Percentiles rank a stretch among this genome's conserved stretches.
These are phyloP conservation scores for Suillus placidus DNA, from an alignment of 768 basidiomycete genomes.

Conservation along the genomic window DNA sequence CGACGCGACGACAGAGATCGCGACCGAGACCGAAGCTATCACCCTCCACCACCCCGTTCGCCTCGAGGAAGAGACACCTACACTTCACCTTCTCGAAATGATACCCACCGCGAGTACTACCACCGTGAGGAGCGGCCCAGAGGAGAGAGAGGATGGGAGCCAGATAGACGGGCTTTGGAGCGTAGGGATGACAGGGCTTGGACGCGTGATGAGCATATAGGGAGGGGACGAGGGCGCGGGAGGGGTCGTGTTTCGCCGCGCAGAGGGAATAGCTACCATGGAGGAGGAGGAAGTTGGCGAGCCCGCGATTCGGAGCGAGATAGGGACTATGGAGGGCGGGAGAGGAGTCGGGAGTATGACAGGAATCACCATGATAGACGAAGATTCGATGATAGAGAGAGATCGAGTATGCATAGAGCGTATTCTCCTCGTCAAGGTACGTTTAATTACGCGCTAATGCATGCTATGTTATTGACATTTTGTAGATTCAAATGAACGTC, in stretches of 20 bases:
- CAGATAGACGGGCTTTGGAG: conserved; percentile 5
- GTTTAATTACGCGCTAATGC: background rate
- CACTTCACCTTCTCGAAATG: background rate
- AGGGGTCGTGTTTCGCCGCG: background rate
- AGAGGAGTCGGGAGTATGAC: conserved; percentile 22
- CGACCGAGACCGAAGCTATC: conserved; percentile 24
- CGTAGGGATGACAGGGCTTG: conserved; percentile 12
- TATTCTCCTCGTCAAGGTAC: conserved; percentile 8
- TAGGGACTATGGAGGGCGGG: conserved; percentile 20
- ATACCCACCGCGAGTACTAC: background rate
- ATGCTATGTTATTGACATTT: background rate
- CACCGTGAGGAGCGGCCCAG: conserved; percentile 1
- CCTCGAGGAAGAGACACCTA: background rate
- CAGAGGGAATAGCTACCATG: conserved; percentile 6
- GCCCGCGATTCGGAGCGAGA: conserved; percentile 23
- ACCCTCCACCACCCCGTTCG: conserved; percentile 9
- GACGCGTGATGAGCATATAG: background rate
- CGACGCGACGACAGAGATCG: conserved; percentile 26
- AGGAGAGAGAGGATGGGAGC: conserved; percentile 11
- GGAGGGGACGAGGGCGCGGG: conserved; percentile 1
- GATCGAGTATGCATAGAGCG: background rate
- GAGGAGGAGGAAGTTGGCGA: conserved; percentile 5
- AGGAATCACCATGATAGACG: conserved; percentile 14
- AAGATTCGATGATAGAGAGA: conserved; percentile 2
- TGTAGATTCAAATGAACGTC: background rate